Base-by-base conservation (phyloP, 2,329 filamentous ascomycete species). In the Penicillium frequentans region DNA sequence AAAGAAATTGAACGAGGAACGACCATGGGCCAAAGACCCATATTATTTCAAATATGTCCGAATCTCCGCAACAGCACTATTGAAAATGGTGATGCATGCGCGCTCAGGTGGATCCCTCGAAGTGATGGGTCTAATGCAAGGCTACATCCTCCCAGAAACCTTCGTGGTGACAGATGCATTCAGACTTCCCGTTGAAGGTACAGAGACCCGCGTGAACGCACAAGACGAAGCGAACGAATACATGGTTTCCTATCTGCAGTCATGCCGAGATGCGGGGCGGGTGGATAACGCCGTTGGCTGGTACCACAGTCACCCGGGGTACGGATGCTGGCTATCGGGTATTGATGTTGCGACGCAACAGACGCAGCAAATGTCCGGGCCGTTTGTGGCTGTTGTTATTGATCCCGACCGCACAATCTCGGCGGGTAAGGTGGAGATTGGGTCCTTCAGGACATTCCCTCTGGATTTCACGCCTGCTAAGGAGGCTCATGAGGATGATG, bases 1-100 rank as follows among this genome's bases (percentile, higher is more conserved):
- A 68, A 90, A 89, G 70, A 78, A 82, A 37, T 83, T 90, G 63
- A 83, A 82, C 60, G 77, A 82, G 11, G 79, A 82, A 23, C 84
- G 84, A 53, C 92, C 93, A 59, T 98, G 95, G 95, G 80, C 79
- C 49, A 81, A 80, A 47, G 87, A 97, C 70, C 88, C 89, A 0
- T 84, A 91, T 75, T 88, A 97, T 81, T 99, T 98, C 84, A 96
- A 93, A 73, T 84, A 90, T 53, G 91, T 98, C 47, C 91, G 93
- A 68, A 93, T 99, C 76, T 96, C 91, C 52, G 92, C 95, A 57
- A 88, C 96, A 13, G 95, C 95, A 5, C 85, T 99, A 57, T 85
- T 98, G 66, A 99, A 99, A 79, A 99, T 99, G 95, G 91, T 96
- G 63, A 98, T 97, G 90, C 95, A 99, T 74, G 95, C 95, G 10